A percentile compares a stretch with the other conserved stretches of the same genome.
phyloP scores from a whole-genome alignment of 805 yeast genomes.

The Saccharomycopsis fibuligera region DNA sequence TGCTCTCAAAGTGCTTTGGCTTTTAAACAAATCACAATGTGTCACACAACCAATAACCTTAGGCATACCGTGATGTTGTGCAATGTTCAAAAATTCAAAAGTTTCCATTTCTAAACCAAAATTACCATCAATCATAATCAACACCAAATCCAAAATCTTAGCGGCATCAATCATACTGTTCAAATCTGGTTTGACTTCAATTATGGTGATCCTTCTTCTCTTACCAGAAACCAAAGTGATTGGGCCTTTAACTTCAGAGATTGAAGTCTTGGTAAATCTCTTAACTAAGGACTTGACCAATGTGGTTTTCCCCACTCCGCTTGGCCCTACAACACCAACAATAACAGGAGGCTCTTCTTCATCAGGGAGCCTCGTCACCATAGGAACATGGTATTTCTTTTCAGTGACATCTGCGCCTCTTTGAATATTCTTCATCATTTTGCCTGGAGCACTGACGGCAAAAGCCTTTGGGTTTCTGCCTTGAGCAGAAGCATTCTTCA shows the following conservation, averaged over 20 bases:
- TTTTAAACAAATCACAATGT: constrained; percentile 88
- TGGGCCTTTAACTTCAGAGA: constrained; percentile 89
- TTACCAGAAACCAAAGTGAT: constrained; percentile 95
- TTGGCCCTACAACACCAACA: constrained; percentile 97
- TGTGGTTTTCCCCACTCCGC: constrained; percentile 97
- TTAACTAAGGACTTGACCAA: constrained; percentile 83
- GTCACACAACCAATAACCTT: constrained; percentile 92
- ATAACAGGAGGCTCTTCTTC: constrained; percentile 97
- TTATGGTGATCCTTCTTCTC: constrained; percentile 82
- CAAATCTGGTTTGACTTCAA: constrained; percentile 88
- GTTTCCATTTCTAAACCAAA: constrained; percentile 99
- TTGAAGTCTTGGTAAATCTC: constrained; percentile 78
- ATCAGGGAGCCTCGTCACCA: constrained; percentile 96
- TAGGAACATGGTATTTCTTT: constrained; percentile 86
- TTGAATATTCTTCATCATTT: constrained; percentile 75
- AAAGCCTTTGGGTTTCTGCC: constrained; percentile 83
- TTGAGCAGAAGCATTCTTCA: constrained; percentile 37
- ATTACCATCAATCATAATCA: constrained; percentile 89
- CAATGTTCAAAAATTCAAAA: constrained; percentile 93
- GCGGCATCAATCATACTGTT: constrained; percentile 96
- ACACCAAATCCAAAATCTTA: constrained; percentile 87
- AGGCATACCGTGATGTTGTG: constrained; percentile 99
- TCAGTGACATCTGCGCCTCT: constrained; percentile 80
- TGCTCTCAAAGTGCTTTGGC: constrained; percentile 81
- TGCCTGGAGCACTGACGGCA: constrained; percentile 79